Conservation (phyloP, 129 eudicot genomes). For the Pulicaria dysenterica region DNA sequence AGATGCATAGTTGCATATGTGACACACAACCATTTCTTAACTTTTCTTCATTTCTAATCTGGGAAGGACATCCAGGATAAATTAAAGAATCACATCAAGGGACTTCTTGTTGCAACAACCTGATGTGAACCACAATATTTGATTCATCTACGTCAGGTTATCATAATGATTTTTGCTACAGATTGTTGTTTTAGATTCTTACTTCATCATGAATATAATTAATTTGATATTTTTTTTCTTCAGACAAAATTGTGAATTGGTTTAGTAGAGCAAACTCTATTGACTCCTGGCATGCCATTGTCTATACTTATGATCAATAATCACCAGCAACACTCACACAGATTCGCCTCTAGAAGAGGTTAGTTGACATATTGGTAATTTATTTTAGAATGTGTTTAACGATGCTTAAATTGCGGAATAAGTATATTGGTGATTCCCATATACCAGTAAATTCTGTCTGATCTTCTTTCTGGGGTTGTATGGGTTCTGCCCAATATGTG, state of each 20-base stretch:
- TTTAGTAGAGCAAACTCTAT: slow-evolving; percentile 89
- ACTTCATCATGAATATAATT: slow-evolving; percentile 16
- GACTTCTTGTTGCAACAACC: slow-evolving; percentile 87
- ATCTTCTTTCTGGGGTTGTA: slow-evolving; percentile 77
- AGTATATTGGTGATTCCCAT: slow-evolving; percentile 92
- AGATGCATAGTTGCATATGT: neutral
- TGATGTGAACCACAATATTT: slow-evolving; percentile 89
- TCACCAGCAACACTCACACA: slow-evolving; percentile 34
- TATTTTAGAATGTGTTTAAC: slow-evolving; percentile 36
- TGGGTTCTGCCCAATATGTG: slow-evolving; percentile 82
- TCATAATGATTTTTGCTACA: neutral
- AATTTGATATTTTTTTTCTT: slow-evolving; percentile 18
- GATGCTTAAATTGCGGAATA: slow-evolving; percentile 88
- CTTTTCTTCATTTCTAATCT: slow-evolving; percentile 40
- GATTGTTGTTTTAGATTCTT: slow-evolving; percentile 11
- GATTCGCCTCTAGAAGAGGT: slow-evolving; percentile 88
- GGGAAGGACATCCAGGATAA: slow-evolving; percentile 90
- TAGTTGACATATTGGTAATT: slow-evolving; percentile 8
- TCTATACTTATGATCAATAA: slow-evolving; percentile 58
- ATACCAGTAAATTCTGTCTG: slow-evolving; percentile 80
- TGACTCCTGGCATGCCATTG: slow-evolving; percentile 86
- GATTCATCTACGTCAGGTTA: slow-evolving; percentile 94
- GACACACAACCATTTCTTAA: slow-evolving; percentile 1
- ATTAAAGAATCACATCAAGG: slow-evolving; percentile 84
- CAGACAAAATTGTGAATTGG: slow-evolving; percentile 89